Base-by-base conservation (phyloP, 768 basidiomycete genomes). In the Suillus placidus region DNA sequence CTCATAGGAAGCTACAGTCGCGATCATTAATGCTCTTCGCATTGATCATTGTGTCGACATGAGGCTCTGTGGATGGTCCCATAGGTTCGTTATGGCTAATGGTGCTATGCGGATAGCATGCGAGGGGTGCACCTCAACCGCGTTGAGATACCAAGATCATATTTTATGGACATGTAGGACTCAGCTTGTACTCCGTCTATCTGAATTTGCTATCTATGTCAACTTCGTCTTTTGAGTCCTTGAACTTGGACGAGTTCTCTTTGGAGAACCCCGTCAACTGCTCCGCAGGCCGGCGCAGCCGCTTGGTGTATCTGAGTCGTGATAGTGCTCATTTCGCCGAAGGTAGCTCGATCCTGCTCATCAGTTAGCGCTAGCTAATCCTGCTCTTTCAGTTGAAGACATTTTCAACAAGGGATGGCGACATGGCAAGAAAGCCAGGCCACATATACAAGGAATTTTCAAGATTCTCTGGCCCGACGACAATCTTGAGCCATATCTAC, bases 321-420 rank as follows among this genome's bases (percentile, higher is more conserved):
- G 72, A 75, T 4, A 74, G 80, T 62, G 63, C 78, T 20, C 68
- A 73, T 14, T 86, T 80, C 67, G 61, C 71, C n/a, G 75, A 78
- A 66, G 76, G 87, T 70, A 60, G 56, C 63, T 45, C 20, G 65
- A 16, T 55, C 54, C 20, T 45, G 38, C 43, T 6, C 30, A 14
- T 61, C 23, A 13, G 40, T 67, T 13, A 14, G 35, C 57, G 34
- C 45, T 45, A 9, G 37, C 47, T 20, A 45, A 71, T 38, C 37
- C 32, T 63, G 47, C 51, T 26, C 60, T 62, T 60, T 61, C 61
- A 88, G 87, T 87, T 18, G 81, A 83, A 67, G 80, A 77, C 34
- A 75, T 81, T 45, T 88, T 88, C 66, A 67, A 74, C 60, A 82
- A 82, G 67, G 84, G 83, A 40, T 88, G 87, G 87, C 80, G 77